Percentiles rank a stretch among this genome's conserved stretches.
These are phyloP conservation scores for Helminthosporium solani DNA, from an alignment of 2,329 filamentous ascomycete species.

Conservation along the genomic window DNA sequence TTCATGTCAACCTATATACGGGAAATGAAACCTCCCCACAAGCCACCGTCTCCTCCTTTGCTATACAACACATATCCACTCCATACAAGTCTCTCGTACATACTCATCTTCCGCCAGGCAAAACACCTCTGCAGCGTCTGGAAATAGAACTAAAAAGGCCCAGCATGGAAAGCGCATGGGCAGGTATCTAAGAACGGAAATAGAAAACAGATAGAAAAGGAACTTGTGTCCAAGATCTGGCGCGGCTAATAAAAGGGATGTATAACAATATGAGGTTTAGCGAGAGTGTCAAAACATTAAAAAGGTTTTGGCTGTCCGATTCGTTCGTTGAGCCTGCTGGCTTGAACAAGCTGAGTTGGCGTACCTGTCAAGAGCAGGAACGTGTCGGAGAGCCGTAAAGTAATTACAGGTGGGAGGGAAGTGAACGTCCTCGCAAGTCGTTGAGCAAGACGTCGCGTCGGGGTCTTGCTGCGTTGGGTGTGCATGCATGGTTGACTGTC, in stretches of 20 bases:
- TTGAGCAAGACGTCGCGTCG: constrained; percentile 7
- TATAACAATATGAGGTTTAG: constrained; percentile 23
- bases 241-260: constrained; percentile 27
- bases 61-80: constrained; percentile 12
- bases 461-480: constrained; percentile 14
- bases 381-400: constrained; percentile 9
- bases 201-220: constrained; percentile 16
- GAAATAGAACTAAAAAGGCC: constrained; percentile 38
- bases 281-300: constrained; percentile 40
- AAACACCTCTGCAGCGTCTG: constrained; percentile 16
- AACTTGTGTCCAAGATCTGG: constrained; percentile 23
- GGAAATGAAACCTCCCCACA: constrained; percentile 28
- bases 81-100: constrained; percentile 14
- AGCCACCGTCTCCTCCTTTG: constrained; percentile 14
- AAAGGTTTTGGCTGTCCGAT: constrained; percentile 10
- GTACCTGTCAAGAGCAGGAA: too few species aligned
- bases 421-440: constrained; percentile 4
- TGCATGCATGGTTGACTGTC: background rate
- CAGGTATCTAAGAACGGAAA: constrained; percentile 47
- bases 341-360: too few species aligned
- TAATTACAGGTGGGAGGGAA: constrained; percentile 22
- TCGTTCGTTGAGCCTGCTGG: too few species aligned
- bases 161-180: constrained; percentile 33
- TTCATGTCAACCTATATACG: constrained; percentile 35
- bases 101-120: constrained; percentile 19